Conservation (phyloP, 2,329 filamentous ascomycete species). For the Diplodia corticola region DNA sequence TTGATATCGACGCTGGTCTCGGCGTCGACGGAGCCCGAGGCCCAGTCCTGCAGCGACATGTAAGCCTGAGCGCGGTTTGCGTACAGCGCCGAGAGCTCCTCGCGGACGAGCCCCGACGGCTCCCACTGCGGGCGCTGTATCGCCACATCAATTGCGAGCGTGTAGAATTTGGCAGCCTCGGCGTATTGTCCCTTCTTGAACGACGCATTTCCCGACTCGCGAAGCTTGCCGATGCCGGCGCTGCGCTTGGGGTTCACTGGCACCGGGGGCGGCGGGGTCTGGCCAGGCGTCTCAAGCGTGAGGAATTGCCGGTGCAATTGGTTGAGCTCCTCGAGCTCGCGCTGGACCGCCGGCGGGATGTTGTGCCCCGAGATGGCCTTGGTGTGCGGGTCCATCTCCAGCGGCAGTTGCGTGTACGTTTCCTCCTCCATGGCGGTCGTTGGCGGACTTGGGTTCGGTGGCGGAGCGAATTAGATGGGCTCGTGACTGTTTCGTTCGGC, state of each 20-base stretch:
- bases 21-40: constrained; percentile 83
- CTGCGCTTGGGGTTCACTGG: constrained; percentile 91
- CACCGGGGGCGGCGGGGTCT: constrained; percentile 78
- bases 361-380: constrained; percentile 65
- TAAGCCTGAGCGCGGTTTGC: constrained; percentile 88
- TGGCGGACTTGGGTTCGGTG: background rate
- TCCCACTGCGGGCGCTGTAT: constrained; percentile 82
- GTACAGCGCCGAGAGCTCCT: constrained; percentile 78
- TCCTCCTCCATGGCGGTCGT: constrained; percentile 42
- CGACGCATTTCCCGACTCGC: constrained; percentile 79
- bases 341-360: constrained; percentile 37
- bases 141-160: constrained; percentile 88
- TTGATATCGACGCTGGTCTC: constrained; percentile 87
- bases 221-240: constrained; percentile 84
- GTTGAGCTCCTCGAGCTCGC: constrained; percentile 71
- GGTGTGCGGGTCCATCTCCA: constrained; percentile 77
- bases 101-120: constrained; percentile 75
- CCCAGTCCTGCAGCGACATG: constrained; percentile 80
- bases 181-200: constrained; percentile 74
- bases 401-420: constrained; percentile 78
- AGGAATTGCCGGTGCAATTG: constrained; percentile 73
- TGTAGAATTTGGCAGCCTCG: constrained; percentile 80
- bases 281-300: constrained; percentile 60
- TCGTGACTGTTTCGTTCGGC: background rate
- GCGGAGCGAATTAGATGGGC: background rate